Conservation (phyloP, 2,329 filamentous ascomycete species). For the Xylogone sp. region DNA sequence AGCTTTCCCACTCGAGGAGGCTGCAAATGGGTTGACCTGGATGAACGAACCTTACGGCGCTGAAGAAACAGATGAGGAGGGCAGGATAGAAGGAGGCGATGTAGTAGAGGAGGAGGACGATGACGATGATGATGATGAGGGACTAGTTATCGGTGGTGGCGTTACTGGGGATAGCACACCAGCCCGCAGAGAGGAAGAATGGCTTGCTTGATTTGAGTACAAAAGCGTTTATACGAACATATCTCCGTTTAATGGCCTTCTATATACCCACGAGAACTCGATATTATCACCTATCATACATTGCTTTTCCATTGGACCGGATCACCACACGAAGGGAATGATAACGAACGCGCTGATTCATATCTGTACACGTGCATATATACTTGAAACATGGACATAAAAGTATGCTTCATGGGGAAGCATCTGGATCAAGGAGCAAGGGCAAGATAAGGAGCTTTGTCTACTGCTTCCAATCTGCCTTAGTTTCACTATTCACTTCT, state of each 20-base stretch:
- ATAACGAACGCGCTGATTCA: too few relatives aligned
- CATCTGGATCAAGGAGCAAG: too few relatives aligned
- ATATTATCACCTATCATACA: too few relatives aligned
- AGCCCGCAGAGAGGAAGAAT: slow-evolving; percentile 26
- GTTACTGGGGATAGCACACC: slow-evolving; percentile 20
- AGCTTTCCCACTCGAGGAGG: slow-evolving; percentile 91
- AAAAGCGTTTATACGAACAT: background rate
- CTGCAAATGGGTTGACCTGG: slow-evolving; percentile 90
- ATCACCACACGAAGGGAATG: too few relatives aligned
- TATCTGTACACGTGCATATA: too few relatives aligned
- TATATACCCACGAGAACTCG: background rate
- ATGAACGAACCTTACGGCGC: slow-evolving; percentile 59
- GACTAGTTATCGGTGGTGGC: slow-evolving; percentile 23
- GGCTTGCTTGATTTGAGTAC: slow-evolving; percentile 21
- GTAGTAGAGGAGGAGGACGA: slow-evolving; percentile 48
- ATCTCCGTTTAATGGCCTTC: background rate
- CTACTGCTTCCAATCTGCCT: too few relatives aligned
- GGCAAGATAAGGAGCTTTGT: too few relatives aligned
- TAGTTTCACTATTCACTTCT: too few relatives aligned
- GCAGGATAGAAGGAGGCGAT: slow-evolving; percentile 8
- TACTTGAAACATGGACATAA: too few relatives aligned
- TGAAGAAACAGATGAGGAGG: slow-evolving; percentile 26
- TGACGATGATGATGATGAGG: slow-evolving; percentile 38
- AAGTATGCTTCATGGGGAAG: too few relatives aligned
- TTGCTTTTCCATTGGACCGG: too few relatives aligned